Conservation (phyloP, 2,329 filamentous ascomycete species). For the Beauveria varroae region DNA sequence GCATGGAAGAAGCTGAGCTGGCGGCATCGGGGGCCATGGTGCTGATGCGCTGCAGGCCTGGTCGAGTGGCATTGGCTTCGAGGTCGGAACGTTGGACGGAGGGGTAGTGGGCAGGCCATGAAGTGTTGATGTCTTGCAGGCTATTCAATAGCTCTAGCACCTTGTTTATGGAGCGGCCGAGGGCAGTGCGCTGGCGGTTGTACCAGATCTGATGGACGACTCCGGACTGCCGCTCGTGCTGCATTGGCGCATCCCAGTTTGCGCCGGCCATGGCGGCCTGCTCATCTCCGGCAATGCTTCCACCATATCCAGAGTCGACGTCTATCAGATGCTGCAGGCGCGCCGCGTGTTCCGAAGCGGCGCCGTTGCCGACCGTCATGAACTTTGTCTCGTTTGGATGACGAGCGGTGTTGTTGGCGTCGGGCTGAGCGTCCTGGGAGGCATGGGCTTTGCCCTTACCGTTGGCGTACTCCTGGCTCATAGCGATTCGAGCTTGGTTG, state of each 20-base stretch:
- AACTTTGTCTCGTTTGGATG: slow-evolving; percentile 51
- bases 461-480: slow-evolving; percentile 54
- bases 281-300: slow-evolving; percentile 63
- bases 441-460: slow-evolving; percentile 45
- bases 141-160: slow-evolving; percentile 77
- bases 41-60: slow-evolving; percentile 20
- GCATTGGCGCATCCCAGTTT: slow-evolving; percentile 38
- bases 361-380: slow-evolving; percentile 81
- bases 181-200: slow-evolving; percentile 80
- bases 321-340: slow-evolving; percentile 76
- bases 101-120: slow-evolving; percentile 94
- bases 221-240: slow-evolving; percentile 53
- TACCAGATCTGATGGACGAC: slow-evolving; percentile 92
- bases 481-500: slow-evolving; percentile 26
- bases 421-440: slow-evolving; percentile 21
- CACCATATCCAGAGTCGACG: slow-evolving; percentile 85
- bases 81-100: slow-evolving; percentile 61
- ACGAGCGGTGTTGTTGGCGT: slow-evolving; percentile 21
- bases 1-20: slow-evolving; percentile 28
- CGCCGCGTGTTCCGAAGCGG: slow-evolving; percentile 72
- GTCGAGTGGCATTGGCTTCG: slow-evolving; percentile 55
- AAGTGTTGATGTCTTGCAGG: slow-evolving; percentile 80
- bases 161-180: slow-evolving; percentile 80
- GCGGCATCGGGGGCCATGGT: slow-evolving; percentile 36
- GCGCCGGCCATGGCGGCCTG: slow-evolving; percentile 38